These are phyloP conservation scores for Phytophthora constricta DNA, from an alignment of 352 stramenopile genomes.

Conservation along the genomic window DNA sequence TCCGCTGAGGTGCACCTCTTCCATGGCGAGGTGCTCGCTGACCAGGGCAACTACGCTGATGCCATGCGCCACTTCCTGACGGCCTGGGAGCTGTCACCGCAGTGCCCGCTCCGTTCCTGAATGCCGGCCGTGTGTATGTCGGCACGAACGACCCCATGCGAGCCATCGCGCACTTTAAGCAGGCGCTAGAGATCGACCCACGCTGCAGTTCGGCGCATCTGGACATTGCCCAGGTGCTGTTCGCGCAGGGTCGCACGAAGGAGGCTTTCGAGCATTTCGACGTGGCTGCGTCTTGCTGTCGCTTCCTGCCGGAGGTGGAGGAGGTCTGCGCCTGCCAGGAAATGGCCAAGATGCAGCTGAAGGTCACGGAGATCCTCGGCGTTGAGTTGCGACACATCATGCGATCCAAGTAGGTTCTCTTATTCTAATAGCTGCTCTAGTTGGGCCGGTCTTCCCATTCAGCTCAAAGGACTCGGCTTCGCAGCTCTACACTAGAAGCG, in stretches of 20 bases:
- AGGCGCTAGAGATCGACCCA: constrained; percentile 77
- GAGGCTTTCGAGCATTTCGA: constrained; percentile 85
- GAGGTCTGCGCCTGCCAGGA: constrained; percentile 51
- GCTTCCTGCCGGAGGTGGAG: constrained; percentile 55
- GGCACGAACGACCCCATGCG: constrained; percentile 73
- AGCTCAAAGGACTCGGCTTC: too few relatives aligned
- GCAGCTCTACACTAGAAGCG: too few relatives aligned
- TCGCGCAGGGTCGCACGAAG: constrained; percentile 74
- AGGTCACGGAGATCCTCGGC: constrained; percentile 81
- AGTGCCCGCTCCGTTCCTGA: constrained; percentile 84
- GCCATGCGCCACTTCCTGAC: constrained; percentile 83
- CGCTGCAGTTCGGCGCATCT: constrained; percentile 83
- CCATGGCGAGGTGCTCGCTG: constrained; percentile 80
- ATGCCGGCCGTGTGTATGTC: constrained; percentile 85
- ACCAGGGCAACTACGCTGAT: constrained; percentile 83
- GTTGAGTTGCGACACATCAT: constrained; percentile 90
- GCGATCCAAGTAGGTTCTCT: constrained; percentile 64
- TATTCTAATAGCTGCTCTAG: constrained; percentile 2
- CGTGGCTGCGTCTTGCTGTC: constrained; percentile 68
- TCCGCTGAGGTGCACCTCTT: constrained; percentile 73
- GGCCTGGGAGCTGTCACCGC: constrained; percentile 73
- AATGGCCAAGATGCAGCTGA: constrained; percentile 4
- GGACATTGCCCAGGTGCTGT: constrained; percentile 87
- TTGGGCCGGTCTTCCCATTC: constrained; percentile 1
- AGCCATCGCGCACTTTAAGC: constrained; percentile 83